Percentiles rank a stretch among this genome's conserved stretches.
Conservation (phyloP, 108 stramenopile species). For the Phaeodactylum tricornutum region DNA sequence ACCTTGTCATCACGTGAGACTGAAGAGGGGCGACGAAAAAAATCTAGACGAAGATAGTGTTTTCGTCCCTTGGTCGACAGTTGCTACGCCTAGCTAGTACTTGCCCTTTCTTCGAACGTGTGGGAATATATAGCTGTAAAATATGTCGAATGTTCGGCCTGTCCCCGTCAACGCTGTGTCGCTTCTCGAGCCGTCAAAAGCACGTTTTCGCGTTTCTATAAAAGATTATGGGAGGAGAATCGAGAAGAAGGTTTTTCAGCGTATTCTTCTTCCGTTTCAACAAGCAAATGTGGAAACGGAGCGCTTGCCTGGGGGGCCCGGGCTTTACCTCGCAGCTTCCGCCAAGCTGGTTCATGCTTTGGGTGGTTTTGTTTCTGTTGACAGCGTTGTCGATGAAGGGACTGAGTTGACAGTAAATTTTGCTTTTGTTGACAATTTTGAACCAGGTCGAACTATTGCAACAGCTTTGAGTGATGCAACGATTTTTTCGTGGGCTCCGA, state of each 20-base stretch:
- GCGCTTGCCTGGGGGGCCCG: constrained; percentile 5
- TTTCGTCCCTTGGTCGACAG: neutral
- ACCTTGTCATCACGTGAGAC: no score
- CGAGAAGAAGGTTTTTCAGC: constrained; percentile 24
- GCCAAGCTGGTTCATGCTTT: constrained; percentile 29
- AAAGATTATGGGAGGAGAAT: constrained; percentile 40
- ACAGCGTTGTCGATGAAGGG: constrained; percentile 18
- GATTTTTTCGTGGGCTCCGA: no score
- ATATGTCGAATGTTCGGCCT: neutral
- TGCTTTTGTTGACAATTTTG: constrained; percentile 16
- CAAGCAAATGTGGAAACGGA: constrained; percentile 16
- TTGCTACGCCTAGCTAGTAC: neutral
- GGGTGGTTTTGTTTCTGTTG: constrained; percentile 31
- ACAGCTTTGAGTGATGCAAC: no score
- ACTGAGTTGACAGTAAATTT: constrained; percentile 36
- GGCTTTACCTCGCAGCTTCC: constrained; percentile 36
- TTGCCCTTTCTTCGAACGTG: neutral
- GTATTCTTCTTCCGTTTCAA: constrained; percentile 35
- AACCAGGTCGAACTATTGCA: no score
- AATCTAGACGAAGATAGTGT: no score
- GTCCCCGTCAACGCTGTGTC: neutral
- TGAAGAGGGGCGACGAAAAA: no score
- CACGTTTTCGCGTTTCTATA: constrained; percentile 19
- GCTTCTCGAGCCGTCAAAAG: neutral
- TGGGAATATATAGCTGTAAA: no score